phyloP scores from a whole-genome alignment of 176 grass and related monocot genomes.

The Phoenix roebelenii region DNA sequence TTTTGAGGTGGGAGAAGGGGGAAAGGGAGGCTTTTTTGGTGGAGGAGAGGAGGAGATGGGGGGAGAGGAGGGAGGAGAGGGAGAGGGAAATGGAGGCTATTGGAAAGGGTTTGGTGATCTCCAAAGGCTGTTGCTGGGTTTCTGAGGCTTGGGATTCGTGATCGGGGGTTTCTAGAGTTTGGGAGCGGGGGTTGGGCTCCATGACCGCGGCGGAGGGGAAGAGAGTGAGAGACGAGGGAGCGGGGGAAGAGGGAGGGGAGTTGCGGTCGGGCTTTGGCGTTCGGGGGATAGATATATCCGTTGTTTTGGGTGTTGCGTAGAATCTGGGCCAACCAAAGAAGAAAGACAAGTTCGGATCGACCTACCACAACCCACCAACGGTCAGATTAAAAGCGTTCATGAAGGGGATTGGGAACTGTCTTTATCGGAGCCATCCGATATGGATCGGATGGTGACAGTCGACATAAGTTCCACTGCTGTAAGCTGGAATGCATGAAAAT shows the following conservation, averaged over 20 bases:
- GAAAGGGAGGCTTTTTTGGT: slow-evolving; percentile 21
- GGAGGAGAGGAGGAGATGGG: slow-evolving; percentile 23
- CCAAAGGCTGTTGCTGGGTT: not conserved
- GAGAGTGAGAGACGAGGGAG: slow-evolving; percentile 19
- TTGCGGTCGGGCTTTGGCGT: not conserved
- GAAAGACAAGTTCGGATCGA: no score
- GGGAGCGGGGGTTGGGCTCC: slow-evolving; percentile 21
- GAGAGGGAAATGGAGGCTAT: slow-evolving; percentile 10
- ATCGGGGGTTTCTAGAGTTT: slow-evolving; percentile 2
- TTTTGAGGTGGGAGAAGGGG: slow-evolving; percentile 19
- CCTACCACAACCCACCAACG: no score
- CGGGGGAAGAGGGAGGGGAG: not conserved
- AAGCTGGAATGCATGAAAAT: no score
- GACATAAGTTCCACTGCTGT: no score
- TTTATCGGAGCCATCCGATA: no score
- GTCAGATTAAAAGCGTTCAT: no score
- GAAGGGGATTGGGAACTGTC: no score
- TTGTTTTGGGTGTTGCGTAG: no score
- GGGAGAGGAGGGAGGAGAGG: slow-evolving; percentile 38
- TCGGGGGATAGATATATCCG: no score
- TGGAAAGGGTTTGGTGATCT: not conserved
- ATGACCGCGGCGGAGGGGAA: not conserved
- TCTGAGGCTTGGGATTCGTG: not conserved
- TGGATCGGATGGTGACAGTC: no score
- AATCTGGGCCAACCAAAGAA: no score